Evolutionary conservation across 1,139 yeast species (phyloP), one percentile per base, ranked within the genome.

Genomic region (Zygotorulaspora mrakii): DNA sequence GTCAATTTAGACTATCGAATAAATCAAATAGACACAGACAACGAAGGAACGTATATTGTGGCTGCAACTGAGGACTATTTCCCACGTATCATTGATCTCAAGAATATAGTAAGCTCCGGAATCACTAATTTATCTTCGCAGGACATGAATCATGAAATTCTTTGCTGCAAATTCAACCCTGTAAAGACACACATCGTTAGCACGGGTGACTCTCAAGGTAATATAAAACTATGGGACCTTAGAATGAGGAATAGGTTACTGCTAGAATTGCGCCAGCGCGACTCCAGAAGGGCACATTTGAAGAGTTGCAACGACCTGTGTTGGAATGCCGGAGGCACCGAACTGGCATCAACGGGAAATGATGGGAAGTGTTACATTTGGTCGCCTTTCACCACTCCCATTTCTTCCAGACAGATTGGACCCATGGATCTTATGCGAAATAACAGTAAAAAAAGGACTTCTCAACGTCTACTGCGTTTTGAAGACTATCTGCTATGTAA

Each of bases 81-180:
- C 48, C 73, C 85, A 7, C 64, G 94, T 31, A 63, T 89, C 10
- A 59, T 87, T 11, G 97, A 89, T 58, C 61, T 89, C 43, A 68
- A 86, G 11, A 73, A 88, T 0, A 73, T 84, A 9, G 37, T 37
- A 12, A 35, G 40, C 20, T 35, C 43, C 8, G 50, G 50, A 4
- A 49, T 52, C 27, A 52, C 56, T 37, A 52, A 52, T 26, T 39
- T 53, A 25, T 60, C 60, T 2, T 24, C 67, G 69, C 17, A 91
- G 82, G 6, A 89, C 79, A 42, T 45, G 61, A 70, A 70, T 43
- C 81, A 82, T 1, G 76, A 75, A 40, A 74, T 85, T 0, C 63
- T 81, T n/a, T 61, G 79, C 16, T 78, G 82, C 25, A 76, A 79
- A 54, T 86, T 94, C 91, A 83, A 84, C 31, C 95, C 95, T 0